Conservation (phyloP, 148 eudicot genomes). For the Chenopodium berlandieri region DNA sequence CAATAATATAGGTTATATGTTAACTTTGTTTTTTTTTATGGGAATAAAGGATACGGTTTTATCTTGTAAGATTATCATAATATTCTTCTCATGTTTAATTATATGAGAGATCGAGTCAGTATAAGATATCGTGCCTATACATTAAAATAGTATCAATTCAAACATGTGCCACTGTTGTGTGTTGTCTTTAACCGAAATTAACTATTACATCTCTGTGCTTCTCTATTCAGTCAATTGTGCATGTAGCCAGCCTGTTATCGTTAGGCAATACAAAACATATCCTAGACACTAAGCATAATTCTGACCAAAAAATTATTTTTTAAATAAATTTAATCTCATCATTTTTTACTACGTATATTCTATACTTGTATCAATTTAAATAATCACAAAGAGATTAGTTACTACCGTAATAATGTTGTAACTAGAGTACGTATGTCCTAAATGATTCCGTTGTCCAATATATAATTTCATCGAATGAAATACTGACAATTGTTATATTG, state of each 20-base stretch:
- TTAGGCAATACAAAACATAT: neutral
- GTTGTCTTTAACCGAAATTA: neutral
- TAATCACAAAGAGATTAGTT: neutral
- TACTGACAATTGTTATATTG: neutral
- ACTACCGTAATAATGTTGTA: neutral
- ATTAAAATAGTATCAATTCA: neutral
- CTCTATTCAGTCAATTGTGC: neutral
- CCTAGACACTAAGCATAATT: neutral
- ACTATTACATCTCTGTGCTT: neutral
- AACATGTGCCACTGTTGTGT: constrained; percentile 2
- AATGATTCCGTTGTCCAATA: neutral
- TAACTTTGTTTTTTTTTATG: too few species aligned
- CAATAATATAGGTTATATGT: too few species aligned
- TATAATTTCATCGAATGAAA: neutral
- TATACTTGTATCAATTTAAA: neutral
- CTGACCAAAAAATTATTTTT: neutral
- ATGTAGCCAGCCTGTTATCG: constrained; percentile 15
- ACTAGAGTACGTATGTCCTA: neutral
- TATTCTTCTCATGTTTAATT: too few species aligned
- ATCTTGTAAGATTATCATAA: too few species aligned
- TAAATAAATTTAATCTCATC: too few species aligned
- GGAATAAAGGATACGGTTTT: too few species aligned
- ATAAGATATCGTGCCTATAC: neutral
- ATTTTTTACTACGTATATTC: neutral
- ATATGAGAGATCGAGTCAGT: too few species aligned